Percentiles rank a stretch among this genome's conserved stretches.
These are phyloP conservation scores for Musa balbisiana DNA, from an alignment of 202 grass and related monocot genomes.

Conservation along the genomic window DNA sequence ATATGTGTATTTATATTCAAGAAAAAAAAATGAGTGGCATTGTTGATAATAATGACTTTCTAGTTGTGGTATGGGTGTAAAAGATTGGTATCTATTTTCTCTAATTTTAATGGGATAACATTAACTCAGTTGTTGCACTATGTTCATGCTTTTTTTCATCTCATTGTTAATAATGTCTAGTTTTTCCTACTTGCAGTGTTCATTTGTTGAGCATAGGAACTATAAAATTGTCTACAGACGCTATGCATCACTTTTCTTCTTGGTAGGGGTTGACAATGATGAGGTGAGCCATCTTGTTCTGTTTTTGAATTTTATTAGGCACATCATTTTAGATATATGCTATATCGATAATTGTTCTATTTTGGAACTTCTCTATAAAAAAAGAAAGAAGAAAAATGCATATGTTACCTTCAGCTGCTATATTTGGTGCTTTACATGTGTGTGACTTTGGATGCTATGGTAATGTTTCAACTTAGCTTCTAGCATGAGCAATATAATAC, in stretches of 20 bases:
- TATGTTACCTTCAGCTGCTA: too few relatives aligned
- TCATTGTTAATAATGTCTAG: background rate
- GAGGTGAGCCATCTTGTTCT: constrained; percentile 41
- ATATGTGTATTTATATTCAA: background rate
- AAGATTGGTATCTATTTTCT: background rate
- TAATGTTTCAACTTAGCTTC: background rate
- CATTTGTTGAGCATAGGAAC: constrained; percentile 95
- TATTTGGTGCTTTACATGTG: too few relatives aligned
- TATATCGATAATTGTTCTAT: too few relatives aligned
- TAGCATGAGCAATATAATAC: background rate
- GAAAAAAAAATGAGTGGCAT: background rate
- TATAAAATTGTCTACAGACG: constrained; percentile 94
- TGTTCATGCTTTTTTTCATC: background rate
- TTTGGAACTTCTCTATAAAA: too few relatives aligned
- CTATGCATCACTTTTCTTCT: constrained; percentile 92
- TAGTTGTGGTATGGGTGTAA: background rate
- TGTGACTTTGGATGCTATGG: background rate
- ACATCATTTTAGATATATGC: background rate
- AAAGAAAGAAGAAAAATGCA: too few relatives aligned
- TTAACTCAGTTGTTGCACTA: too few relatives aligned
- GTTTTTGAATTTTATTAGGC: background rate
- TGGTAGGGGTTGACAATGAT: constrained; percentile 90
- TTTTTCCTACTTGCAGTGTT: constrained; percentile 47
- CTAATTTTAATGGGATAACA: background rate
- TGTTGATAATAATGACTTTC: background rate